Base-by-base conservation (phyloP, 202 grass and related monocot genomes). In the Panicum virgatum region DNA sequence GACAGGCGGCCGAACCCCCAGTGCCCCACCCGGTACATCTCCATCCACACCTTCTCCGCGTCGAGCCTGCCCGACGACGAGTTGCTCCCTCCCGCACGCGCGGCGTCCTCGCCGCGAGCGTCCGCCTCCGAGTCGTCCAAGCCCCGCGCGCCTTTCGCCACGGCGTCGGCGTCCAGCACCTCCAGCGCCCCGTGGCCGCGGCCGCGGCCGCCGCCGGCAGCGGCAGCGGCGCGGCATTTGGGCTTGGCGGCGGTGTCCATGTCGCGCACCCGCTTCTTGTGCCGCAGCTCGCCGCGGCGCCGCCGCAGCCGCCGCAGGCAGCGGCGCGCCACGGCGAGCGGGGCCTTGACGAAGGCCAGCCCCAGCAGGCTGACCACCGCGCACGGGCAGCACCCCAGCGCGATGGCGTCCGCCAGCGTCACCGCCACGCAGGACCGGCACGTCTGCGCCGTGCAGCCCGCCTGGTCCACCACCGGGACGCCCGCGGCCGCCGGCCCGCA, bases 1-100 rank as follows among this genome's bases (percentile, higher is more conserved):
- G 96, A 99, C 46, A 99, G 62, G 91, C 96, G 92, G 76, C 96
- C 96, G 81, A 99, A 99, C 0, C 96, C 96, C 96, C 93, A 99
- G 1, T 92, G 89, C 11, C 96, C 96, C 19, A 93, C 78, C 77
- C 90, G 91, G 70, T 94, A 96, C 84, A 99, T 80, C 83, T 99
- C 96, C 54, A 84, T 72, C 96, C 90, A 99, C 15, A 96, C 53
- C 79, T 84, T 91, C 14, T 92, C 88, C 20, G 56, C 82, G 68
- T 85, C 89, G 76, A 75, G 82, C 22, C 79, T 80, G 9, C 77
- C 75, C 1, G 75, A 76, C 59, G 75, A 70, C 62, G 77, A 67
- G 77, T 12, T 69, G 75, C 82, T 70, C 82, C 29, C 56, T 57
- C 60, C 19, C 67, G 43, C 22, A 3, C 66, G 66, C 66, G 1